Evolutionary conservation across 345 rosid genomes (phyloP), one percentile per base, ranked within the genome.

Genomic region (Melaleuca alternifolia): DNA sequence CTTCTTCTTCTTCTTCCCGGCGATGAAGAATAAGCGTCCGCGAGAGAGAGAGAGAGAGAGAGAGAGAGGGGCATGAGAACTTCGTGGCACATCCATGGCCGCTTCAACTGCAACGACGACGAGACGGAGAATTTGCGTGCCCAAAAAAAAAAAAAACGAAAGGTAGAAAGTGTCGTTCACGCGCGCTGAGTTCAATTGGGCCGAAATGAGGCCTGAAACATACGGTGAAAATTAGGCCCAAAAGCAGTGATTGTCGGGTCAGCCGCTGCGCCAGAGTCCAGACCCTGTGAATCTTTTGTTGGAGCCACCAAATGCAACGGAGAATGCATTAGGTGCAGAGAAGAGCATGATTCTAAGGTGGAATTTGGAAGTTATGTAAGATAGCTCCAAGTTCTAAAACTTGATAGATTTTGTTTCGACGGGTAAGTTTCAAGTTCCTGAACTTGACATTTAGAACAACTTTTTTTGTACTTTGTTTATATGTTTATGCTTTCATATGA

Each of bases 51-150:
- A 2, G 51, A 26, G 51, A 26, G 51, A 50, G 37, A 53, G 30
- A 51, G 46, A 48, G 20, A 56, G 44, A 54, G 15, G 10, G 26
- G 51, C 7, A 30, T 46, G 28, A 2, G 79, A 71, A 24, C 79
- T 33, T 71, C 89, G 91, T 89, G 89, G 91, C 88, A 50, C 83
- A 50, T 81, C 89, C 88, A 65, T 48, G 89, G 88, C 88, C 89
- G 84, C 89, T 82, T 57, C 91, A 12, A 20, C 26, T 51, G 82
- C 44, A 71, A 33, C 48, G 48, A 33, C 24, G 9, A 41, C 48
- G 48, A 71, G 79, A 18, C 79, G 24, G 79, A 33, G 46, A 33
- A 33, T 16, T 18, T 33, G 79, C 79, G 24, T 2, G 79, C 46
- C 79, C 33, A 65, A 65, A 11, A 16, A 9, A 14, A 33, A 28